Conservation (phyloP, 2,329 filamentous ascomycete genomes). For the Zasmidium angulare region DNA sequence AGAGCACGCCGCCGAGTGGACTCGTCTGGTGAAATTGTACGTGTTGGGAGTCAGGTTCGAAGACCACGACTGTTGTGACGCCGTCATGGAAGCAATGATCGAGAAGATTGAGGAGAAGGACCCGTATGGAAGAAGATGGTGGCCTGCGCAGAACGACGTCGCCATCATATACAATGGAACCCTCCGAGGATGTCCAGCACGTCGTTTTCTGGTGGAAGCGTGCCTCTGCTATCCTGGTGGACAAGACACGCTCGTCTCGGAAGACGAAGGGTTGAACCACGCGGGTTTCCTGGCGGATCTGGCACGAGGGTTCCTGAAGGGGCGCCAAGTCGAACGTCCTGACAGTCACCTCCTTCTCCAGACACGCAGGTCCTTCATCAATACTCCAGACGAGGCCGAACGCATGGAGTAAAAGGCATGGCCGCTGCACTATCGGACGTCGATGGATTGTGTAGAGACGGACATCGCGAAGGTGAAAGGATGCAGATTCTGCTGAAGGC, state of each 20-base stretch:
- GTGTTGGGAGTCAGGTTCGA: too few species aligned
- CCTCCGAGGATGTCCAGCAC: neutral
- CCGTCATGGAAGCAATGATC: neutral
- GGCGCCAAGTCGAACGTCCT: too few species aligned
- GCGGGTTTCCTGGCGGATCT: slow-evolving; percentile 21
- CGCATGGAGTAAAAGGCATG: too few species aligned
- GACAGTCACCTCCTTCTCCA: too few species aligned
- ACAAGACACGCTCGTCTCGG: slow-evolving; percentile 22
- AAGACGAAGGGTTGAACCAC: slow-evolving; percentile 16
- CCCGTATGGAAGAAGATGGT: neutral
- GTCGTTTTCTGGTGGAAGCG: slow-evolving; percentile 4
- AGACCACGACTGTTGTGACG: slow-evolving; percentile 12
- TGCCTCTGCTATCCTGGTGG: slow-evolving; percentile 5
- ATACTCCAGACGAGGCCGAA: too few species aligned
- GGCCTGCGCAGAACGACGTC: neutral
- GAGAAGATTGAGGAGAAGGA: neutral
- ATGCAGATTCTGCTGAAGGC: too few species aligned
- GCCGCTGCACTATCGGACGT: too few species aligned
- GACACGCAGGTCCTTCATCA: too few species aligned
- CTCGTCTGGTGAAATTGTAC: too few species aligned
- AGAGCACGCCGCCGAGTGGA: too few species aligned
- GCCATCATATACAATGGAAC: slow-evolving; percentile 6
- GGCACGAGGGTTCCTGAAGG: slow-evolving; percentile 14
- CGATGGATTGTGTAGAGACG: too few species aligned
- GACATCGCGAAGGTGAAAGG: too few species aligned